Percentiles rank a stretch among this genome's conserved stretches.
These are phyloP conservation scores for Aspergillus latus DNA, from an alignment of 2,329 filamentous ascomycete genomes.

Conservation along the genomic window DNA sequence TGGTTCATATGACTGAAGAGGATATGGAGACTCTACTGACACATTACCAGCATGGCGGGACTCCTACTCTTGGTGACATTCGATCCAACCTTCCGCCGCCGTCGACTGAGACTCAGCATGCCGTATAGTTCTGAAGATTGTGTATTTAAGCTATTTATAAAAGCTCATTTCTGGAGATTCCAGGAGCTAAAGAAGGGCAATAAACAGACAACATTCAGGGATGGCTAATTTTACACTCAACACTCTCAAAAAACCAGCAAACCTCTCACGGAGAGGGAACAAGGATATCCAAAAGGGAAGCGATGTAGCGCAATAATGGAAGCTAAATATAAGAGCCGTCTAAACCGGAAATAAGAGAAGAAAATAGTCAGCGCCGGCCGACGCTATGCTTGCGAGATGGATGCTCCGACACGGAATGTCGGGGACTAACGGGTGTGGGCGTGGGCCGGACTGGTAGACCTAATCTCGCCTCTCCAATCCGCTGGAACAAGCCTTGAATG, in stretches of 20 bases:
- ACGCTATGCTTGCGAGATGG: conserved; percentile 32
- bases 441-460: conserved; percentile 43
- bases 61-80: conserved; percentile 41
- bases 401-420: conserved; percentile 38
- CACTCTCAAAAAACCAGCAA: conserved; percentile 19
- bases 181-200: conserved; percentile 3
- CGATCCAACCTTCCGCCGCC: conserved; percentile 18
- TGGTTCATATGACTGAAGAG: conserved; percentile 76
- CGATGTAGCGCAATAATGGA: background rate
- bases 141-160: conserved; percentile 11
- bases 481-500: conserved; percentile 72
- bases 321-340: conserved; percentile 1
- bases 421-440: conserved; percentile 33
- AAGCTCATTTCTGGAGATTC: conserved; percentile 7
- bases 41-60: conserved; percentile 60
- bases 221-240: conserved; percentile 24
- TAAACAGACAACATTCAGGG: conserved; percentile 13
- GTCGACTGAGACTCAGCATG: background rate
- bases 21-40: conserved; percentile 81
- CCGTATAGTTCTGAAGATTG: background rate
- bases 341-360: conserved; percentile 6
- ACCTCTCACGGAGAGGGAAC: conserved; percentile 21
- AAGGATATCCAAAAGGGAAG: conserved; percentile 32
- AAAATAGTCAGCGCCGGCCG: conserved; percentile 19
- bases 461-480: conserved; percentile 75